Conservation (phyloP, 331 rosid genomes). For the Malus hybrid region DNA sequence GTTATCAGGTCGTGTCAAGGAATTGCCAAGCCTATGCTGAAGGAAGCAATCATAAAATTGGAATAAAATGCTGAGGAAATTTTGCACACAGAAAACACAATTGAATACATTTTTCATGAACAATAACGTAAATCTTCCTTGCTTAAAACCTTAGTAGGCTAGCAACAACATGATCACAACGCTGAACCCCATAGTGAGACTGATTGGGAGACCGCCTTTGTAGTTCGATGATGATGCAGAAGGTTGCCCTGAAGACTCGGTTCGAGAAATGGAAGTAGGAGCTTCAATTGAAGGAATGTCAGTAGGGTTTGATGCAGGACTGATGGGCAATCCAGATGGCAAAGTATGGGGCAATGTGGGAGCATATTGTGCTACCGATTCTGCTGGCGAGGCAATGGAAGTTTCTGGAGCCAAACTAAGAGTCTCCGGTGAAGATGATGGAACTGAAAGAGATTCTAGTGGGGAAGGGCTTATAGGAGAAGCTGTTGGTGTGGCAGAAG, state of each 20-base stretch:
- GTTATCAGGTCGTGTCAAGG: too few species aligned
- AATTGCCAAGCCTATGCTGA: neutral
- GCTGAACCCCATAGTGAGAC: conserved; percentile 18
- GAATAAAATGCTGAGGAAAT: neutral
- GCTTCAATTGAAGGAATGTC: conserved; percentile 38
- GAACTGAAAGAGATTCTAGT: neutral
- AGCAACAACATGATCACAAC: conserved; percentile 20
- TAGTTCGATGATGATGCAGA: conserved; percentile 29
- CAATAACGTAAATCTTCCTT: neutral
- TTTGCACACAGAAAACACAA: conserved; percentile 13
- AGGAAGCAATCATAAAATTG: neutral
- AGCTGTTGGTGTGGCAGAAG: conserved; percentile 14
- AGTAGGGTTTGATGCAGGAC: conserved; percentile 30
- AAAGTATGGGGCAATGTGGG: conserved; percentile 35
- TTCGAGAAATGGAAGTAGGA: conserved; percentile 10
- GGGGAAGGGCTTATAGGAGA: conserved; percentile 15
- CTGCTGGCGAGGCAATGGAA: conserved; percentile 8
- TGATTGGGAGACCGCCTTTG: conserved; percentile 20
- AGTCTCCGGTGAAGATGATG: neutral
- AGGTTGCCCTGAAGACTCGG: conserved; percentile 23
- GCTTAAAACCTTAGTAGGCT: conserved; percentile 18
- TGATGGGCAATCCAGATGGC: neutral
- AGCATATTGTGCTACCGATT: conserved; percentile 29
- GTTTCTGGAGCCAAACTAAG: neutral
- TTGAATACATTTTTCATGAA: conserved; percentile 1